Evolutionary conservation across 2,329 filamentous ascomycete species (phyloP).

Genomic region (Fonsecaea nubica): DNA sequence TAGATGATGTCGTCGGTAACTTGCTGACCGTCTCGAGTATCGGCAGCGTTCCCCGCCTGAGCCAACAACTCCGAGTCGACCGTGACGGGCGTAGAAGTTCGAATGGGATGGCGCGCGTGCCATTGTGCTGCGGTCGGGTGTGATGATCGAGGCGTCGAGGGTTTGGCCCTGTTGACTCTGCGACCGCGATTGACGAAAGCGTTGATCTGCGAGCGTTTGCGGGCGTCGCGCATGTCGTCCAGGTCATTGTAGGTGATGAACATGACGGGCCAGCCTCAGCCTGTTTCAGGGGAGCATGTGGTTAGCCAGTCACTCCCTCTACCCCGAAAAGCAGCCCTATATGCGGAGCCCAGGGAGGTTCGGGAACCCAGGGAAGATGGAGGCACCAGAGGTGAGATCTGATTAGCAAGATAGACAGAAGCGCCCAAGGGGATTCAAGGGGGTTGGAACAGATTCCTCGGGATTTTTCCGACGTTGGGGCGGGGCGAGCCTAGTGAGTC

Average conservation of each 20-base stretch:
- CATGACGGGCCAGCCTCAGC: slow-evolving; percentile 10
- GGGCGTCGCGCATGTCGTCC: slow-evolving; percentile 20
- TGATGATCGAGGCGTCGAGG: slow-evolving; percentile 4
- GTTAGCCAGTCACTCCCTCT: not conserved
- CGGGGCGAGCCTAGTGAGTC: not conserved
- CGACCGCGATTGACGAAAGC: slow-evolving; percentile 15
- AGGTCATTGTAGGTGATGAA: slow-evolving; percentile 21
- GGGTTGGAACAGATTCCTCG: not conserved
- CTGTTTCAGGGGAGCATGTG: not conserved
- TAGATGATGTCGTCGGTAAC: slow-evolving; percentile 6
- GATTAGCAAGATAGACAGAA: slow-evolving; percentile 3
- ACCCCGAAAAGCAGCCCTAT: slow-evolving; percentile 16
- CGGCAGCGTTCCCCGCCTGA: not conserved
- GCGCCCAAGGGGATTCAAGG: not conserved
- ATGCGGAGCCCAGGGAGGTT: not conserved
- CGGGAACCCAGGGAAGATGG: too few relatives aligned
- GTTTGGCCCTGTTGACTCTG: slow-evolving; percentile 10
- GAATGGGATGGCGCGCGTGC: slow-evolving; percentile 5
- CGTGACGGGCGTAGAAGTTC: slow-evolving; percentile 2
- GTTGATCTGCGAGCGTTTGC: slow-evolving; percentile 20
- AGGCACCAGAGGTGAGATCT: not conserved
- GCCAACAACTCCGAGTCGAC: slow-evolving; percentile 4
- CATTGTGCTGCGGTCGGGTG: slow-evolving; percentile 1
- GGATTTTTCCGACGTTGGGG: not conserved
- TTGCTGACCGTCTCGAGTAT: not conserved